A percentile compares a stretch with the other conserved stretches of the same genome.
Evolutionary conservation across 371 early-diverging fungal species (phyloP).

Genomic region (Apophysomyces sp.): DNA sequence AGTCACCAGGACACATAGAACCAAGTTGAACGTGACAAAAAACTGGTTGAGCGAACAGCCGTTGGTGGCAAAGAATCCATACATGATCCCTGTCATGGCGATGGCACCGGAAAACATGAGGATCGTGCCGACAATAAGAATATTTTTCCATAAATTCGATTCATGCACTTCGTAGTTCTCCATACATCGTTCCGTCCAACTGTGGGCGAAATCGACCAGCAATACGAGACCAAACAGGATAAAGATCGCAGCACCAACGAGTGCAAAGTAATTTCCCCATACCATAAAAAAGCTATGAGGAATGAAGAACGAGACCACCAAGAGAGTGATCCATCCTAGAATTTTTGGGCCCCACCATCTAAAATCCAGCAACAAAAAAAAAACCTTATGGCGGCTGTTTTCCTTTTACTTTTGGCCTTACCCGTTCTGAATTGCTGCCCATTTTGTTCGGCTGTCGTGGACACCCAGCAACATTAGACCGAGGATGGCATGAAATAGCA

Average conservation of each 20-base stretch:
- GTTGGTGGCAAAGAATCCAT: conserved; percentile 61
- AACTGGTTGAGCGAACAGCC: conserved; percentile 82
- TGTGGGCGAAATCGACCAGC: conserved; percentile 84
- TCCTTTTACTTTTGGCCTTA: conserved; percentile 14
- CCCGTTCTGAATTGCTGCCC: conserved; percentile 82
- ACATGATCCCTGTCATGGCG: conserved; percentile 65
- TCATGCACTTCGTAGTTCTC: conserved; percentile 31
- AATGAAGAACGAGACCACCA: conserved; percentile 76
- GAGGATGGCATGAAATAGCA: conserved; percentile 74
- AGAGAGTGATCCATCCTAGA: conserved; percentile 62
- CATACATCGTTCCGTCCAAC: conserved; percentile 78
- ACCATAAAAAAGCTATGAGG: conserved; percentile 79
- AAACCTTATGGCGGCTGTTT: not conserved
- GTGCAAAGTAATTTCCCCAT: conserved; percentile 71
- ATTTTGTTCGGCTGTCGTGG: conserved; percentile 63
- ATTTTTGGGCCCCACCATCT: conserved; percentile 80
- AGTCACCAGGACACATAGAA: conserved; percentile 61
- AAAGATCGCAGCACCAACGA: conserved; percentile 78
- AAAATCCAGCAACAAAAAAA: not conserved
- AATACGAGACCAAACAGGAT: conserved; percentile 81
- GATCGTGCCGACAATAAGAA: conserved; percentile 36
- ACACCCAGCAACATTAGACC: conserved; percentile 66
- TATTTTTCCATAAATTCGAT: not conserved
- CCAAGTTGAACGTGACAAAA: conserved; percentile 78
- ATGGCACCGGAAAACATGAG: conserved; percentile 54